Conservation (phyloP, 345 rosid species). For the Geranium rotundifolium region DNA sequence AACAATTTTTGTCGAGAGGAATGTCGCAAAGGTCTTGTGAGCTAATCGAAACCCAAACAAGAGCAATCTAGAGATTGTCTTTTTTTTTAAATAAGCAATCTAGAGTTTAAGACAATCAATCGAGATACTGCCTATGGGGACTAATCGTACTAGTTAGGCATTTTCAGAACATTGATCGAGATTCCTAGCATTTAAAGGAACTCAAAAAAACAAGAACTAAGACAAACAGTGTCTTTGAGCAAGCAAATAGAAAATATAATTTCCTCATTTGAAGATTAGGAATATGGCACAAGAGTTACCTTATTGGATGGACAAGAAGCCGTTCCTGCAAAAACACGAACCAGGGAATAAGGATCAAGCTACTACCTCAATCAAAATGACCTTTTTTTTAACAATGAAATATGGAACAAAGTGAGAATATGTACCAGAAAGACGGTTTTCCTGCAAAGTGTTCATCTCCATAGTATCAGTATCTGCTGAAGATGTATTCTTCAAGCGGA, state of each 20-base stretch:
- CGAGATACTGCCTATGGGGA: too few relatives aligned
- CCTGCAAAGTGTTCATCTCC: conserved; percentile 47
- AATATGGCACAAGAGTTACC: conserved; percentile 25
- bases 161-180: too few relatives aligned
- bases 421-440: conserved; percentile 37
- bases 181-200: too few relatives aligned
- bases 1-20: too few relatives aligned
- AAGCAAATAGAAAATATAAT: neutral
- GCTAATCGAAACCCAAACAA: too few relatives aligned
- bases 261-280: neutral
- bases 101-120: too few relatives aligned
- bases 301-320: conserved; percentile 30
- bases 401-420: neutral
- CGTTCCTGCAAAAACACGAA: conserved; percentile 38
- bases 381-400: neutral
- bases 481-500: conserved; percentile 36
- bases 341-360: neutral
- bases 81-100: too few relatives aligned
- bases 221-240: neutral
- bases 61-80: too few relatives aligned
- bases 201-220: too few relatives aligned
- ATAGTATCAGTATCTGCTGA: conserved; percentile 60
- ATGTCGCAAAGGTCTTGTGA: too few relatives aligned
- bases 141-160: too few relatives aligned
- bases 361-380: neutral